Conservation (phyloP, 163 green algal genomes). For the Coccomyxa subellipsoidea region DNA sequence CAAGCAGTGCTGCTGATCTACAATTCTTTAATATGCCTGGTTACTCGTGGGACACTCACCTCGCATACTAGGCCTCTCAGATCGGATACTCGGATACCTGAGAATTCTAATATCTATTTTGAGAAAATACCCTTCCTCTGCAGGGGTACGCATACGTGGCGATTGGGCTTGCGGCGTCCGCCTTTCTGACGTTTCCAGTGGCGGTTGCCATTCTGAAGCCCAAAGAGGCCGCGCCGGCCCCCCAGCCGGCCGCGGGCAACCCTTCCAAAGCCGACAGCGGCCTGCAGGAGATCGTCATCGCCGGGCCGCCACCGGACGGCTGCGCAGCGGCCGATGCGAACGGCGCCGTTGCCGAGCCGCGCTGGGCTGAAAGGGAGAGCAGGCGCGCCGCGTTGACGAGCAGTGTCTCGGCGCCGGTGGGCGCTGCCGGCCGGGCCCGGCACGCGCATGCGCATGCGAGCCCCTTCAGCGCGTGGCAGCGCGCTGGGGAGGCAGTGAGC, state of each 20-base stretch:
- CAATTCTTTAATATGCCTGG: too few species aligned
- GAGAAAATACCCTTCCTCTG: too few species aligned
- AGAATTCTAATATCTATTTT: too few species aligned
- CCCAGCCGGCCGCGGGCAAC: neutral
- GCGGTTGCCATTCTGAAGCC: neutral
- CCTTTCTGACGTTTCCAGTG: neutral
- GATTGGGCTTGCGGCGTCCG: neutral
- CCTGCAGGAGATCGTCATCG: neutral
- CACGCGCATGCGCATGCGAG: neutral
- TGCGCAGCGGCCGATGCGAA: too few species aligned
- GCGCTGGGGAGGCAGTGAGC: neutral
- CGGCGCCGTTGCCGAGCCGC: too few species aligned
- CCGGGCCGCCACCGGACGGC: too few species aligned
- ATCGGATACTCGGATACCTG: too few species aligned
- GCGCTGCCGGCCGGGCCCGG: neutral
- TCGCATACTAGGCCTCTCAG: too few species aligned
- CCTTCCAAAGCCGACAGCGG: too few species aligned
- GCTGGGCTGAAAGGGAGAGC: neutral
- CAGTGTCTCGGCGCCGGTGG: neutral
- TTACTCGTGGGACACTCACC: too few species aligned
- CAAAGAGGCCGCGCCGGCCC: neutral
- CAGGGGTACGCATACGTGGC: constrained; percentile 1
- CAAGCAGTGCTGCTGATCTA: too few species aligned
- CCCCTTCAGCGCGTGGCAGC: neutral
- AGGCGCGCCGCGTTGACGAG: neutral